Evolutionary conservation across 306 rosid species (phyloP), one percentile per base, ranked within the genome.

Genomic region (Corylus americana): DNA sequence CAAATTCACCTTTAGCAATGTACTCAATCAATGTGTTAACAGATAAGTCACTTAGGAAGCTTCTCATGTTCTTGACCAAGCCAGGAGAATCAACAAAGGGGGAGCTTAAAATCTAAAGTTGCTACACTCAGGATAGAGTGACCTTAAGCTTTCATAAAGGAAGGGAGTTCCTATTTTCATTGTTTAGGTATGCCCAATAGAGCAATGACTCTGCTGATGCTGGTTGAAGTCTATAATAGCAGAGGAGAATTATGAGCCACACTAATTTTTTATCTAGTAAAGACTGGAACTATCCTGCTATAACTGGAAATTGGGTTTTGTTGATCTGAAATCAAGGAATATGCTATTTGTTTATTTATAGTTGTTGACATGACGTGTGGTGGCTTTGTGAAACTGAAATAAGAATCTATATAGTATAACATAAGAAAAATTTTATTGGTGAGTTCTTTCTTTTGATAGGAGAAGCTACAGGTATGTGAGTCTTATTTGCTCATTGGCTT

Each of bases 391-490:
- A 68, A 68, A 68, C 72, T 68, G 48, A 4, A n/a, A 42, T 17
- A 14, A 37, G 42, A 64, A 58, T 58, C 66, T 22, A 10, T 20
- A 4, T 25, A 10, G 37, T 9, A 22, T 58, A 11, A 58, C 11
- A 58, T 58, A 58, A 22, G 66, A 58, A 35, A 22, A 58, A 16
- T 58, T 58, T 62, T 27, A 62, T 39, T 2, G 4, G 29, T 31
- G n/a, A 42, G 22, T 39, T n/a, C 13, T 39, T 42, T 18, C 42
- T 27, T 54, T 13, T 55, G 18, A n/a, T 37, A 18, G 66, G 39
- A 73, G 77, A 73, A 73, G 64, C 48, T 31, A 63, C 48, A 11
- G n/a, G 27, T 59, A n/a, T 14, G 11, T 59, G 58, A 70, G n/a
- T 75, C n/a, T 3, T 64, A 35, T 64, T 64, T 64, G 18, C 47